Conservation (phyloP, 805 yeast genomes). For the Saturnispora dispora region DNA sequence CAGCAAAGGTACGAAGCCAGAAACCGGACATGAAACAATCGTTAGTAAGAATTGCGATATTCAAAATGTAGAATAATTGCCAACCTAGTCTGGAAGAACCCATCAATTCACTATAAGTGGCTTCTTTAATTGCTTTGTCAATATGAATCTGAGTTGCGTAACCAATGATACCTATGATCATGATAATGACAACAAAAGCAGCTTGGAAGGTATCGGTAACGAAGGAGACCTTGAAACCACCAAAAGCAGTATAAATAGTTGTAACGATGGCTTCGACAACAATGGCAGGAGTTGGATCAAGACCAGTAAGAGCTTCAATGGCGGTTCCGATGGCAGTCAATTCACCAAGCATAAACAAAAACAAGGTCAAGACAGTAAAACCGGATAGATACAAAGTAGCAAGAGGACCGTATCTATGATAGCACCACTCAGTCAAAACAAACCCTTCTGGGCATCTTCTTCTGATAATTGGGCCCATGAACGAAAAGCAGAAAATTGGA, state of each 20-base stretch:
- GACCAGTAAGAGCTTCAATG: slow-evolving; percentile 65
- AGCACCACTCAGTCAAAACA: slow-evolving; percentile 91
- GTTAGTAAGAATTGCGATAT: slow-evolving; percentile 81
- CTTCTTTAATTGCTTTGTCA: slow-evolving; percentile 45
- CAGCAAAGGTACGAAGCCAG: slow-evolving; percentile 92
- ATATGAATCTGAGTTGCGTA: slow-evolving; percentile 67
- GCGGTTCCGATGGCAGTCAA: slow-evolving; percentile 73
- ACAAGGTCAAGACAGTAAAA: slow-evolving; percentile 78
- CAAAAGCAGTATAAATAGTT: slow-evolving; percentile 75
- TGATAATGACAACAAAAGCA: slow-evolving; percentile 52
- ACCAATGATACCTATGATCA: slow-evolving; percentile 67
- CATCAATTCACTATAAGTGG: slow-evolving; percentile 57
- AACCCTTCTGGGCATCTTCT: slow-evolving; percentile 81
- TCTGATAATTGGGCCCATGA: slow-evolving; percentile 73
- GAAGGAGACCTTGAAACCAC: slow-evolving; percentile 86
- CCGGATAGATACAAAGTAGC: slow-evolving; percentile 69
- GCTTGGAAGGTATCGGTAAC: slow-evolving; percentile 84
- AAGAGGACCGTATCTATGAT: slow-evolving; percentile 63
- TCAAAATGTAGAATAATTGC: slow-evolving; percentile 78
- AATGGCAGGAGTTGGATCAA: slow-evolving; percentile 70
- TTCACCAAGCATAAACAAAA: slow-evolving; percentile 80
- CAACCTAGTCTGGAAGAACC: slow-evolving; percentile 70
- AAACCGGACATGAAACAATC: slow-evolving; percentile 87
- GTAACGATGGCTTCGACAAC: slow-evolving; percentile 84
- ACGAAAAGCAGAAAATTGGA: slow-evolving; percentile 78